A percentile compares a stretch with the other conserved stretches of the same genome.
phyloP scores from a whole-genome alignment of 2,329 filamentous ascomycete species.

The Stylonectria norvegica region DNA sequence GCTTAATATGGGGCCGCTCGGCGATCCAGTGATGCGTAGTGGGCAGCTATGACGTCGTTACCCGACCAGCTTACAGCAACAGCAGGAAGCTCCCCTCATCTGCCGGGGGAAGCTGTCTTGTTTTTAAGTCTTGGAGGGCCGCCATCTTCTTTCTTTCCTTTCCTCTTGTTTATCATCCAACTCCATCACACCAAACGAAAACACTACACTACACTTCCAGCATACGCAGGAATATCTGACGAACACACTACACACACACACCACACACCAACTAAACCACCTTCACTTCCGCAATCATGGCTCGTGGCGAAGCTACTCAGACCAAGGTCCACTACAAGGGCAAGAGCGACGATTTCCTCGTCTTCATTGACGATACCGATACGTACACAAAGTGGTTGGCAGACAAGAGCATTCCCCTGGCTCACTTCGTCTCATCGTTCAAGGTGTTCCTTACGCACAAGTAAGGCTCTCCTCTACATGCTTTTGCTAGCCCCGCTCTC shows the following conservation, averaged over 20 bases:
- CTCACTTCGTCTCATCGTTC: conserved; percentile 82
- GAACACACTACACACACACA: conserved; percentile 9
- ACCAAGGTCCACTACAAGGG: conserved; percentile 87
- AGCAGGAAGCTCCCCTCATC: conserved; percentile 16
- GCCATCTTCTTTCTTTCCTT: conserved; percentile 6
- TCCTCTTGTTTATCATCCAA: conserved; percentile 16
- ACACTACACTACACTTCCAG: not conserved
- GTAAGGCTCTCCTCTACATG: conserved; percentile 56
- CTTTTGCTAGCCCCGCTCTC: conserved; percentile 3
- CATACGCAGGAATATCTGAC: not conserved
- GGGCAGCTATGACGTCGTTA: conserved; percentile 24
- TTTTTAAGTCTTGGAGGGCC: conserved; percentile 21
- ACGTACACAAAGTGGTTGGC: conserved; percentile 76
- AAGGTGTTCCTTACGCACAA: conserved; percentile 88
- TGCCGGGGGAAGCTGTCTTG: conserved; percentile 16
- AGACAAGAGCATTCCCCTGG: conserved; percentile 74
- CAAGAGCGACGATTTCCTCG: conserved; percentile 53
- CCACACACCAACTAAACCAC: conserved; percentile 11
- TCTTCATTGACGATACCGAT: conserved; percentile 58
- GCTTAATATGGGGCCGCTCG: not conserved
- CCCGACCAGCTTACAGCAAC: conserved; percentile 5
- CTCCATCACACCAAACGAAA: conserved; percentile 6
- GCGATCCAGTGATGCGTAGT: not conserved
- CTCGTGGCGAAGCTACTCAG: conserved; percentile 66
- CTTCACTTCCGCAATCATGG: conserved; percentile 48